Evolutionary conservation across 108 stramenopile species (phyloP), one percentile per base, ranked within the genome.

Genomic region (Cyclotella distinguenda): DNA sequence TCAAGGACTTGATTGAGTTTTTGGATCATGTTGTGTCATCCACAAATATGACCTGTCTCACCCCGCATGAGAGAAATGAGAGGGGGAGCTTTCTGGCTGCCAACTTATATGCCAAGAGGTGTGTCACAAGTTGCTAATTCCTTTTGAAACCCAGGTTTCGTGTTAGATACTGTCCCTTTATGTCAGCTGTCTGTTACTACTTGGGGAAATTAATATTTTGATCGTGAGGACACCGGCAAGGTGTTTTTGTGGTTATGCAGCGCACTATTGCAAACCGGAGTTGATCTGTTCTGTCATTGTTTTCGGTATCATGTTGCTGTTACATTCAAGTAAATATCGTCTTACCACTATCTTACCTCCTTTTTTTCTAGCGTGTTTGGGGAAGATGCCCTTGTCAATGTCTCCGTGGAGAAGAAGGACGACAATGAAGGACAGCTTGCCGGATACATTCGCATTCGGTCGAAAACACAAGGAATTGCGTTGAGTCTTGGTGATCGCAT

Each of bases 401-500:
- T 99, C 0, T 96, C 94, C 27, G 96, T 99, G 15, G 98, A 99
- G 68, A 93, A 96, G 86, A 99, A 98, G 77, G 91, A 91, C n/a
- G 97, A 97, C 69, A 96, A 89, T 47, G 95, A 94, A 49, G 97
- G 96, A 11, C 93, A 96, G 65, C 85, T 99, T 30, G 84, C 94
- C 34, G 99, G 99, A 8, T 97, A 98, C 86, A 97, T 98, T 43
- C 90, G 99, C 54, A 99, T 99, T 62, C 89, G 99, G 22, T 95
- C 95, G 30, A 99, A 99, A 85, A 98, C 99, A 22, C 99, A 99
- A 76, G 99, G 99, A 50, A 98, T 99, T 64, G 99, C 99, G 8
- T 79, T 99, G 62, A 96, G 97, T 68, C 83, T 99, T 43, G 99
- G 99, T 33, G 99, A 99, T 57, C 90, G 99, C 13, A 97, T 99